phyloP scores from a whole-genome alignment of 306 rosid species.

The Dryas drummondii region DNA sequence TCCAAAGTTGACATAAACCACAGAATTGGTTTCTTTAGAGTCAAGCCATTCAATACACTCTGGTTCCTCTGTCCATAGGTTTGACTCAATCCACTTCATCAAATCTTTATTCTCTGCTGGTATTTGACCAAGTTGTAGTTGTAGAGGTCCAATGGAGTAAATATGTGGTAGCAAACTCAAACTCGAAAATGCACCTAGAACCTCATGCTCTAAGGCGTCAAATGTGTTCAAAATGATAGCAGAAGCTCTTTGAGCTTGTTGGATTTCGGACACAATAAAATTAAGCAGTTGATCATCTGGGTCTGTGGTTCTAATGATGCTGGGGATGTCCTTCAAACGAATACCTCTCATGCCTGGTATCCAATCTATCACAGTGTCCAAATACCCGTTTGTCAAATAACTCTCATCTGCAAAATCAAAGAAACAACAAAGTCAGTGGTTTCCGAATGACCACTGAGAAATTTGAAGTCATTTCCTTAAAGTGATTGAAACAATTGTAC shows the following conservation, averaged over 20 bases:
- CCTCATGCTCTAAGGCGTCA: conserved; percentile 48
- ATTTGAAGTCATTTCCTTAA: not conserved
- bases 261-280: not conserved
- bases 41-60: conserved; percentile 60
- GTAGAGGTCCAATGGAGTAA: conserved; percentile 57
- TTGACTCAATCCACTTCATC: conserved; percentile 40
- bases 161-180: conserved; percentile 39
- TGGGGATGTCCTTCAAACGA: conserved; percentile 52
- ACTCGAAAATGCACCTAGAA: conserved; percentile 32
- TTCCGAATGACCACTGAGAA: not conserved
- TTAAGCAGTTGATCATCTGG: conserved; percentile 41
- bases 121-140: conserved; percentile 31
- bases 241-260: conserved; percentile 36
- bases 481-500: not conserved
- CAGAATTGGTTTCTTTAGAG: conserved; percentile 8
- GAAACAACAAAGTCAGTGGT: no score
- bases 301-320: conserved; percentile 54
- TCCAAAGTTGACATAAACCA: conserved; percentile 59
- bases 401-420: conserved; percentile 41
- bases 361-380: conserved; percentile 57
- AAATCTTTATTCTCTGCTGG: not conserved
- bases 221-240: conserved; percentile 61
- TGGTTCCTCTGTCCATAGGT: conserved; percentile 66
- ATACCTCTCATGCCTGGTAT: conserved; percentile 52
- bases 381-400: conserved; percentile 42